Conservation (phyloP, 257 asterid species). For the Penstemon eatonii region DNA sequence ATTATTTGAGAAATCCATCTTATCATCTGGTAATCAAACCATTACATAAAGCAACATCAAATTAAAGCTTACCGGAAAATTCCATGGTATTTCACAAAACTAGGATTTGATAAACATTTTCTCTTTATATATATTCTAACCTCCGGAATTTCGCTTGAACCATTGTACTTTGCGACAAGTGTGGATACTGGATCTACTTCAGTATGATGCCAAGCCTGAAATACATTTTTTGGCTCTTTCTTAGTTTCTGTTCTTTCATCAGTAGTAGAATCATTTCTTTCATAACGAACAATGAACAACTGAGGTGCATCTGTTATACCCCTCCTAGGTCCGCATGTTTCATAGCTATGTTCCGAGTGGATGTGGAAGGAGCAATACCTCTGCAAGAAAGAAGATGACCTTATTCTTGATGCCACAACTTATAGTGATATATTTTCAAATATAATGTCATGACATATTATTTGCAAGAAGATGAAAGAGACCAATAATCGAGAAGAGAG, state of each 20-base stretch:
- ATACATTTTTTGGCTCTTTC: slow-evolving; percentile 47
- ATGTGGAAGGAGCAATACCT: slow-evolving; percentile 86
- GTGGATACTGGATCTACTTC: slow-evolving; percentile 85
- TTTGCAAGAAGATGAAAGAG: slow-evolving; percentile 18
- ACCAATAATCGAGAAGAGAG: not conserved
- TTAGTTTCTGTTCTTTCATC: slow-evolving; percentile 40
- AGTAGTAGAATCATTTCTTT: slow-evolving; percentile 47
- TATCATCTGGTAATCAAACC: slow-evolving; percentile 56
- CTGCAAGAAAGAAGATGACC: slow-evolving; percentile 47
- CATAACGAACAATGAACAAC: slow-evolving; percentile 76
- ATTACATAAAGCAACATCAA: slow-evolving; percentile 15
- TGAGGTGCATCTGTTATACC: slow-evolving; percentile 60
- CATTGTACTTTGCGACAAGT: slow-evolving; percentile 91
- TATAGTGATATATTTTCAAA: not conserved
- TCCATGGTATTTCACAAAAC: slow-evolving; percentile 1
- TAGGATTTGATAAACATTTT: slow-evolving; percentile 4
- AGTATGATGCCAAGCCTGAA: slow-evolving; percentile 54
- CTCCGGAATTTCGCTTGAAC: slow-evolving; percentile 72
- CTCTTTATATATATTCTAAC: slow-evolving; percentile 35
- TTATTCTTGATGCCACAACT: slow-evolving; percentile 25
- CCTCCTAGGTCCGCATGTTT: slow-evolving; percentile 89
- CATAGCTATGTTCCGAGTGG: slow-evolving; percentile 83
- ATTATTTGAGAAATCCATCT: slow-evolving; percentile 80
- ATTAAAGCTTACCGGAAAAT: slow-evolving; percentile 8
- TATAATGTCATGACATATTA: not conserved